Evolutionary conservation across 495 filamentous ascomycete species (phyloP).

Genomic region (Hypoxylon fuscum): DNA sequence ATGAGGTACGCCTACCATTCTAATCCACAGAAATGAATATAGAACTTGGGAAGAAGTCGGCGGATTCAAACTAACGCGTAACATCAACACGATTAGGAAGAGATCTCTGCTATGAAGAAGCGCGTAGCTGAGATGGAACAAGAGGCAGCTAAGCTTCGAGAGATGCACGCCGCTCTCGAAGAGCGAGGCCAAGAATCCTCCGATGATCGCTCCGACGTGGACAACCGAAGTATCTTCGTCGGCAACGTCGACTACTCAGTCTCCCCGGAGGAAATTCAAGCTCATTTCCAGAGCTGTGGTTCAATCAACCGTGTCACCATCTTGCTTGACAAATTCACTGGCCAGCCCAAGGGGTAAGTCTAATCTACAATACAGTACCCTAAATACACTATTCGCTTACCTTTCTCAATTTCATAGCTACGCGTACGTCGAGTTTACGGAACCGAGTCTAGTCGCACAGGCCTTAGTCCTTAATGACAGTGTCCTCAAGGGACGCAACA

Average conservation of each 20-base stretch:
- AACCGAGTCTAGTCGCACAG: slow-evolving; percentile 91
- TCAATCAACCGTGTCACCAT: slow-evolving; percentile 99
- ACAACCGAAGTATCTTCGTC: slow-evolving; percentile 95
- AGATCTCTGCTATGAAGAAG: slow-evolving; percentile 97
- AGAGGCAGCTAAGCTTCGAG: slow-evolving; percentile 92
- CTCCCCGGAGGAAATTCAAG: slow-evolving; percentile 97
- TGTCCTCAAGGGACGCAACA: slow-evolving; percentile 90
- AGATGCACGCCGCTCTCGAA: slow-evolving; percentile 94
- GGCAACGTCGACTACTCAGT: slow-evolving; percentile 99
- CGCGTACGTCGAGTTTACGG: slow-evolving; percentile 98
- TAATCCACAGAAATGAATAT: not conserved
- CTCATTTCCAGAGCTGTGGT: slow-evolving; percentile 97
- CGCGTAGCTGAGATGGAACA: slow-evolving; percentile 99
- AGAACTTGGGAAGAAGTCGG: not conserved
- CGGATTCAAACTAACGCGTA: slow-evolving; percentile 30
- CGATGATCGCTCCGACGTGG: slow-evolving; percentile 96
- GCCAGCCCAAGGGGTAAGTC: slow-evolving; percentile 96
- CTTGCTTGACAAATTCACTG: slow-evolving; percentile 95
- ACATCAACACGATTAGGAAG: slow-evolving; percentile 61
- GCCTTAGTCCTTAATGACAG: slow-evolving; percentile 97
- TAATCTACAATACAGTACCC: not conserved
- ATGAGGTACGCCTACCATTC: slow-evolving; percentile 51
- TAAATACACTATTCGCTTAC: not conserved
- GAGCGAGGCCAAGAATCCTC: slow-evolving; percentile 81
- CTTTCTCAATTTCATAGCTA: slow-evolving; percentile 68